These are phyloP conservation scores for Crepidotus variabilis DNA, from an alignment of 768 basidiomycete species.

Conservation along the genomic window DNA sequence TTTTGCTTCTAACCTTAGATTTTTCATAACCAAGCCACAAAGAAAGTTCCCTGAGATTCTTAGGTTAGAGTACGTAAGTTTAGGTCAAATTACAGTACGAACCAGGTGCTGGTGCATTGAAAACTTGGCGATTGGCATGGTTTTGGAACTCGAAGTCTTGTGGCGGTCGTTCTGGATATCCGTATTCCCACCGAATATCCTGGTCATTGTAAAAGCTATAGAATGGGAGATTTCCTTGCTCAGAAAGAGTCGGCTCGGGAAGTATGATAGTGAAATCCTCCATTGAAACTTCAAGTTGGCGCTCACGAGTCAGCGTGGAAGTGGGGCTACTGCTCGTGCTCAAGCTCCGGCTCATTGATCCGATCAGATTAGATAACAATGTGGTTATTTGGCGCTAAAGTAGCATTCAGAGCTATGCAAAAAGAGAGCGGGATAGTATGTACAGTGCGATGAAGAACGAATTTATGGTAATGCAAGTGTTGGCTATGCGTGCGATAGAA, in stretches of 20 bases:
- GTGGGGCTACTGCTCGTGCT: background rate
- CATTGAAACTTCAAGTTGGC: background rate
- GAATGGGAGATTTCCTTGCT: background rate
- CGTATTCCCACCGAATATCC: background rate
- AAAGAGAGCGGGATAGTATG: constrained; percentile 19
- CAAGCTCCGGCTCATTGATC: background rate
- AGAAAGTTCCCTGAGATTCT: background rate
- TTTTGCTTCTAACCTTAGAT: background rate
- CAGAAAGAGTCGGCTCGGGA: background rate
- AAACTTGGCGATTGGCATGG: background rate
- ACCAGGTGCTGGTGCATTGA: background rate
- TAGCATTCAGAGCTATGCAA: background rate
- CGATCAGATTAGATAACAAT: background rate
- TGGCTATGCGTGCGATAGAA: background rate
- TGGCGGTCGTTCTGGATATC: background rate
- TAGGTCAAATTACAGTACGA: background rate
- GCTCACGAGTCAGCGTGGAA: background rate
- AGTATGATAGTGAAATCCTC: background rate
- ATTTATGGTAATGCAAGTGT: background rate
- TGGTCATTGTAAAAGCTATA: background rate
- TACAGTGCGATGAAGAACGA: constrained; percentile 3
- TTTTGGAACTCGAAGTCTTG: background rate
- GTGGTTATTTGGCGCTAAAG: background rate
- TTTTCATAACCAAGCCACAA: background rate
- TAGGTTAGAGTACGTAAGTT: background rate